Evolutionary conservation across 2,329 filamentous ascomycete genomes (phyloP), one percentile per base, ranked within the genome.

Genomic region (Clonostachys solani): DNA sequence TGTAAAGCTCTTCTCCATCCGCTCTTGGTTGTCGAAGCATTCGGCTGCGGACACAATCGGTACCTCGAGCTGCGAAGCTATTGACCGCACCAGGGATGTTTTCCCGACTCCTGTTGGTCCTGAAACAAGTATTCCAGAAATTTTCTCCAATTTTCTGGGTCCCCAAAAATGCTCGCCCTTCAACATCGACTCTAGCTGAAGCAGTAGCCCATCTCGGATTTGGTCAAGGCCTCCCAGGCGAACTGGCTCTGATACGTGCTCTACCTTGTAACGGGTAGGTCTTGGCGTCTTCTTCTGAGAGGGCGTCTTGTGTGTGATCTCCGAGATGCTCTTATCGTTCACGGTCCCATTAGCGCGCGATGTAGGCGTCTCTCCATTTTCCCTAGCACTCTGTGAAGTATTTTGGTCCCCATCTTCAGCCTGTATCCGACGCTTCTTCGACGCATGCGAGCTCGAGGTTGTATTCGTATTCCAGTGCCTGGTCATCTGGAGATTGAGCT

Each of bases 101-200:
- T 95, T 94, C 52, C 89, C 89, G 52, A 87, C 90, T 16, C 89
- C 89, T 2, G 86, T 81, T 1, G 89, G 89, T 0, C 89, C 89
- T 55, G 92, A 87, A 2, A 95, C 68, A 4, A 94, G 65, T 15
- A 94, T 81, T 44, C 88, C 88, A 0, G 57, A 49, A 0, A 46
- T 16, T 46, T 51, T n/a, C 54, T 48, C 47, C 52, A 54, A 6
- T 43, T 38, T 3, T 38, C 13, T 12, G 38, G 17, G 29, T 12
- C 33, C 7, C 40, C 33, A 34, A 36, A 16, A n/a, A 13, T 51
- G 18, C 9, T 19, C 8, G 8, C 33, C 33, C 13, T 19, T 15
- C n/a, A 41, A n/a, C 3, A 23, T 15, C 12, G 16, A 15, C 13
- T 43, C 16, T 12, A 47, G 44, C 13, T 29, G 16, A 23, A 23